Evolutionary conservation across 1,284 basidiomycete genomes (phyloP), one percentile per base, ranked within the genome.

Genomic region (Microbotryomycetes sp.): DNA sequence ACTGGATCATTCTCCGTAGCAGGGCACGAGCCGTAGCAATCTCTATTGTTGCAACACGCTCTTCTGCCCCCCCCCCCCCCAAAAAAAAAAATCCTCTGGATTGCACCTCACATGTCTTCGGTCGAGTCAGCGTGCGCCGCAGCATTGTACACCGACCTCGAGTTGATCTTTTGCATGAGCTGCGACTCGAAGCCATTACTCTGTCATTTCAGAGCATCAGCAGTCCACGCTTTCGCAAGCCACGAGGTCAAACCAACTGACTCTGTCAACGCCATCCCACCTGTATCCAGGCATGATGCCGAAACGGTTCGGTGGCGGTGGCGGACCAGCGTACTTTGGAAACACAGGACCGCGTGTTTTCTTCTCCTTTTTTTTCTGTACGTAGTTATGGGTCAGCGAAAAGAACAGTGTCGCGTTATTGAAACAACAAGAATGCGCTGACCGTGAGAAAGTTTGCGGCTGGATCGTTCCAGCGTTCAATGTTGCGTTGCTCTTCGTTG

Each of bases 131-230:
- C 65, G 16, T 67, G 51, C 5, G 57, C 59, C 5, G 62, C 66
- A 5, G 70, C 66, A 5, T 50, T 53, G 15, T 58, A 54, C 49
- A 71, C 57, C 28, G 57, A 55, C 15, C 57, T 47, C 29, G 54
- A 53, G 54, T 71, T 71, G 31, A 82, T 79, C 57, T 81, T 82
- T 75, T 93, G 89, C 79, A 93, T 92, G 59, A 85, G 79, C 70
- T 91, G 91, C 79, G 88, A 89, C 78, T 98, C 94, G 68, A 94
- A 97, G 1, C 94, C 94, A 67, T 87, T 98, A 1, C 91, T 94
- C 91, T 92, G 71, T 5, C 56, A 47, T 24, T 26, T 1, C 45
- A 24, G 5, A 35, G 26, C n/a, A 2, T 54, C 9, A 45, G 52
- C 18, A 27, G 26, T 53, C 41, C 26, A 16, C 24, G 5, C 15